Percentiles rank a stretch among this genome's conserved stretches.
Conservation (phyloP, 1,284 basidiomycete species). For the Ceratobasidium papillatum region DNA sequence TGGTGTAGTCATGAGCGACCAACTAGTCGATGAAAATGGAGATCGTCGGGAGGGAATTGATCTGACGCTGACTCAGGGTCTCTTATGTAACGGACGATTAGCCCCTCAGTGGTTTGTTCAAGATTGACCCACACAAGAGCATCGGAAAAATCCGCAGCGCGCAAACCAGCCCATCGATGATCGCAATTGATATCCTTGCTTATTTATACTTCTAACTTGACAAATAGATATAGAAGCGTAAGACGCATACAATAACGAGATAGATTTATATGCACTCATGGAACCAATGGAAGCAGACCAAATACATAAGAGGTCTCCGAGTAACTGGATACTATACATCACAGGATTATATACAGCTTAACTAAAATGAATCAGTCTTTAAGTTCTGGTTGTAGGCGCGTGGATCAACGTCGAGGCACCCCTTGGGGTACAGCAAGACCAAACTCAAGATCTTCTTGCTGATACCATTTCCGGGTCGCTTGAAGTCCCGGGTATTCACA, state of each 20-base stretch:
- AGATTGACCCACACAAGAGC: too few species aligned
- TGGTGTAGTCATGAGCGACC: slow-evolving; percentile 30
- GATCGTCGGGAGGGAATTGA: background rate
- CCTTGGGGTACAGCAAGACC: slow-evolving; percentile 15
- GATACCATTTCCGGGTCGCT: slow-evolving; percentile 29
- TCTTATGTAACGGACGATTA: too few species aligned
- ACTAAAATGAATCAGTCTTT: background rate
- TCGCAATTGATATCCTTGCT: too few species aligned
- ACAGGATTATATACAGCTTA: background rate
- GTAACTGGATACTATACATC: background rate
- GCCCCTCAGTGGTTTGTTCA: too few species aligned
- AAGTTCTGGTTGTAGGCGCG: background rate
- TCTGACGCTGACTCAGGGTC: background rate
- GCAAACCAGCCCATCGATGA: too few species aligned
- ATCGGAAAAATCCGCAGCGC: too few species aligned
- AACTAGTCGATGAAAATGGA: background rate
- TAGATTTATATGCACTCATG: background rate
- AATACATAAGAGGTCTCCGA: background rate
- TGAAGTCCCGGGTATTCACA: slow-evolving; percentile 21
- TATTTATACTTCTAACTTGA: too few species aligned
- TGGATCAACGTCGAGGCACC: background rate
- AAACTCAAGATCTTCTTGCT: slow-evolving; percentile 37
- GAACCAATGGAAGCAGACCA: background rate
- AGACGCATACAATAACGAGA: background rate
- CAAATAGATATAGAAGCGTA: too few species aligned